Base-by-base conservation (phyloP, 768 basidiomycete species). In the Boletus sensibilis region DNA sequence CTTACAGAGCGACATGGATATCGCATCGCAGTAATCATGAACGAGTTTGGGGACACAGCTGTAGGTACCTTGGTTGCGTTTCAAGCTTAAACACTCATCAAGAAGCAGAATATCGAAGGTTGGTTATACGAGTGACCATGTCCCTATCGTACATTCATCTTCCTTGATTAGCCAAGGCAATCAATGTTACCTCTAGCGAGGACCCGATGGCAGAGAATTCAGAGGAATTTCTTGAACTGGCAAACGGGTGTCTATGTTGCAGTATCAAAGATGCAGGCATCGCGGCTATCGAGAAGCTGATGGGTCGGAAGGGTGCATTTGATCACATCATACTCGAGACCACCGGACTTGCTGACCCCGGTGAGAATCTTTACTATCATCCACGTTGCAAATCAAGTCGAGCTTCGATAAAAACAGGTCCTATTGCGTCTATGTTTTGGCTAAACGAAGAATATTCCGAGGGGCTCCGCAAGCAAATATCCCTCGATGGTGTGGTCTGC, bases 191-290 rank as follows among this genome's bases (percentile, higher is more conserved):
- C 4, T 86, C 87, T 13, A 73, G 75, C 2, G 82, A 84, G 34
- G 82, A 86, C 62, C 85, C 85, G 9, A 73, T 79, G 13, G 85
- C 81, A 18, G 81, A 84, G 46, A 76, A 83, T 43, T 86, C 87
- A 1, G 88, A 93, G 68, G 92, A 95, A 65, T 85, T 96, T 65
- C 82, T 99, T 11, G 94, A 97, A 63, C 81, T 98, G 1, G 87
- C 94, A 1, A 96, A 99, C 70, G 97, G 97, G 18, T 98, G 97
- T 71, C 72, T 99, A n/a, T 99, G 97, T 73, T 99, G 97, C 70
- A 95, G 94, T 56, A 92, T 98, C 75, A 96, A 97, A 65, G 95
- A 98, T 68, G 79, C 86, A 12, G 97, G 97, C 2, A 81, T 91
- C 0, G 91, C 94, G 21, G 94, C 97, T 8, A 97, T 99, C 51